These are phyloP conservation scores for Pseudogymnoascus pannorum DNA, from an alignment of 2,329 filamentous ascomycete species.

Conservation along the genomic window DNA sequence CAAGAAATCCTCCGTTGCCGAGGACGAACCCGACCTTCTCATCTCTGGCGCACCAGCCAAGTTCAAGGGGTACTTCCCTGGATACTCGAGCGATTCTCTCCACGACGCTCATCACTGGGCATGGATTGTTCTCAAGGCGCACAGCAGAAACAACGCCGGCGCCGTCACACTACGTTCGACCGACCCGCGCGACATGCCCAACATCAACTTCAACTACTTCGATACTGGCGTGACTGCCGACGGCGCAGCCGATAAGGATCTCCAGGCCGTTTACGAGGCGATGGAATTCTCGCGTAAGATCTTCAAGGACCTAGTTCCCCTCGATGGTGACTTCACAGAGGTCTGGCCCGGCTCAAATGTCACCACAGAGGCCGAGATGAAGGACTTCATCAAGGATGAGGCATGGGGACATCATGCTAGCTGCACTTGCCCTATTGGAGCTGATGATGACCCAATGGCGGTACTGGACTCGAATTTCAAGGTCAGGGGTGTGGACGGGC, in stretches of 20 bases:
- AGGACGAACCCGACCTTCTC: slow-evolving; percentile 33
- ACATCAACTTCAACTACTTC: slow-evolving; percentile 56
- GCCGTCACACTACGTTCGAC: slow-evolving; percentile 51
- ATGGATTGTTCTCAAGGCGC: slow-evolving; percentile 46
- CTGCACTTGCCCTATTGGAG: slow-evolving; percentile 48
- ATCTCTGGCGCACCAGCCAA: slow-evolving; percentile 25
- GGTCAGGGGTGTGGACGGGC: slow-evolving; percentile 45
- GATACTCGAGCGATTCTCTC: slow-evolving; percentile 31
- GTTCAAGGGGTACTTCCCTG: slow-evolving; percentile 36
- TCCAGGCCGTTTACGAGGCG: slow-evolving; percentile 14
- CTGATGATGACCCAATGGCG: slow-evolving; percentile 43
- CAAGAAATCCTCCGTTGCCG: slow-evolving; percentile 28
- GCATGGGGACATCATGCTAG: slow-evolving; percentile 52
- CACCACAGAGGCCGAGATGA: slow-evolving; percentile 36
- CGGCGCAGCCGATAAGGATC: slow-evolving; percentile 12
- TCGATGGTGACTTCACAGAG: slow-evolving; percentile 37
- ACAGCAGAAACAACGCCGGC: slow-evolving; percentile 54
- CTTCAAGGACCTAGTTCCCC: slow-evolving; percentile 35
- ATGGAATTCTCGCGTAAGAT: slow-evolving; percentile 20
- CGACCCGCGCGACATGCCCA: slow-evolving; percentile 55
- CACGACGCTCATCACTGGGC: slow-evolving; percentile 34
- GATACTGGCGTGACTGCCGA: slow-evolving; percentile 31
- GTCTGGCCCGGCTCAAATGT: slow-evolving; percentile 36
- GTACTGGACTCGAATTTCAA: slow-evolving; percentile 50
- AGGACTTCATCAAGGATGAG: slow-evolving; percentile 40